Evolutionary conservation across 352 stramenopile genomes (phyloP).

Genomic region (Phytopythium kandeliae): DNA sequence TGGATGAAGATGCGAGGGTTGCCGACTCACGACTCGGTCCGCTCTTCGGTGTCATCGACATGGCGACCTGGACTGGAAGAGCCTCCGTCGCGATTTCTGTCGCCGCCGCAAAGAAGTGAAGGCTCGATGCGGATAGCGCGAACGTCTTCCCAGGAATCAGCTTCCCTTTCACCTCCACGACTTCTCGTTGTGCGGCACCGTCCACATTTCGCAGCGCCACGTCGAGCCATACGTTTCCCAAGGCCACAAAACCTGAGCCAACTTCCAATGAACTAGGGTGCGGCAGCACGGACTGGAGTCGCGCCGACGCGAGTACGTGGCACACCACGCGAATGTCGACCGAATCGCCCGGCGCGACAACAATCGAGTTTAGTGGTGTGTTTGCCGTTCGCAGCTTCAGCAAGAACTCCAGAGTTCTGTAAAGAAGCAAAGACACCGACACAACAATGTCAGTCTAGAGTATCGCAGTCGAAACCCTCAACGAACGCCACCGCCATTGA

Average conservation of each 20-base stretch:
- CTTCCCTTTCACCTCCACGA: constrained; percentile 69
- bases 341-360: constrained; percentile 71
- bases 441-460: not conserved
- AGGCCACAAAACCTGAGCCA: constrained; percentile 45
- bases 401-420: constrained; percentile 56
- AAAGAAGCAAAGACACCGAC: not conserved
- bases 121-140: constrained; percentile 61
- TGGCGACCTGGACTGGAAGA: constrained; percentile 32
- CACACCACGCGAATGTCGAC: constrained; percentile 83
- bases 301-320: constrained; percentile 57
- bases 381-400: constrained; percentile 82
- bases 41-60: constrained; percentile 35
- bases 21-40: constrained; percentile 25
- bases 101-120: constrained; percentile 75
- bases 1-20: constrained; percentile 16
- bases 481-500: not conserved
- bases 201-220: constrained; percentile 60
- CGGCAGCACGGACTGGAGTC: constrained; percentile 42
- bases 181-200: constrained; percentile 55
- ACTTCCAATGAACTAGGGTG: constrained; percentile 21
- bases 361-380: constrained; percentile 53
- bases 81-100: constrained; percentile 52
- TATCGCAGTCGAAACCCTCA: not conserved
- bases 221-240: constrained; percentile 62
- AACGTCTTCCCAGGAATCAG: constrained; percentile 80